Evolutionary conservation across 1,284 basidiomycete genomes (phyloP).

Genomic region (Fistulinella cinereoalba): DNA sequence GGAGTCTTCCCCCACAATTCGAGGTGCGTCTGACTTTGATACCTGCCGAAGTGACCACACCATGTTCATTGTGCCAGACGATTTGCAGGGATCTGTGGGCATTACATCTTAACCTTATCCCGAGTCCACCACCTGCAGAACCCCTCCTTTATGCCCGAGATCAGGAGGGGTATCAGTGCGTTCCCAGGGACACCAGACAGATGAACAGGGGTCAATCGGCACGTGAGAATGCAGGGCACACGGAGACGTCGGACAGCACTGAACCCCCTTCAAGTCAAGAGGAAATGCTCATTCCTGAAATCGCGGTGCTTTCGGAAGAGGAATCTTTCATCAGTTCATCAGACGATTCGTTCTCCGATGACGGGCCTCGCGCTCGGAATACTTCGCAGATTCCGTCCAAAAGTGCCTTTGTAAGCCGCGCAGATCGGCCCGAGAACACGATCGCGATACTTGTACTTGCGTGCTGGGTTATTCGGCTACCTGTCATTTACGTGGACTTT

Average conservation of each 20-base stretch:
- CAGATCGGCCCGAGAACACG: slow-evolving; percentile 58
- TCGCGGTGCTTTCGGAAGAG: slow-evolving; percentile 52
- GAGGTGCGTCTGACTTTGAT: slow-evolving; percentile 53
- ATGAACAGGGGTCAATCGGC: background rate
- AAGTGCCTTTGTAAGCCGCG: slow-evolving; percentile 27
- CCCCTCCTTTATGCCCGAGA: slow-evolving; percentile 50
- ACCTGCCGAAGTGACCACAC: background rate
- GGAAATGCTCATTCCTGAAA: slow-evolving; percentile 42
- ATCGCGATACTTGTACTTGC: slow-evolving; percentile 67
- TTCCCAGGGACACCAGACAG: slow-evolving; percentile 15
- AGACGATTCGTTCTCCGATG: slow-evolving; percentile 38
- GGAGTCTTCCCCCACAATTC: slow-evolving; percentile 74
- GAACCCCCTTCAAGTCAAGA: slow-evolving; percentile 26
- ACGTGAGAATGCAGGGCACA: slow-evolving; percentile 9
- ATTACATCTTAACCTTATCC: slow-evolving; percentile 65
- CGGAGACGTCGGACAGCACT: background rate
- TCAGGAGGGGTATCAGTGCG: slow-evolving; percentile 17
- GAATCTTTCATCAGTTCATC: slow-evolving; percentile 51
- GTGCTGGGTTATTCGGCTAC: slow-evolving; percentile 77
- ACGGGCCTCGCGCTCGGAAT: slow-evolving; percentile 16
- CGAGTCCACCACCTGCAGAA: slow-evolving; percentile 58
- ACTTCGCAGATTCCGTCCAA: slow-evolving; percentile 10
- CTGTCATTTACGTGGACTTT: slow-evolving; percentile 73
- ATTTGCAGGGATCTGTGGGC: slow-evolving; percentile 83
- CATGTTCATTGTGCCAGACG: slow-evolving; percentile 42